Evolutionary conservation across 768 basidiomycete genomes (phyloP).

Genomic region (Suillus occidentalis): DNA sequence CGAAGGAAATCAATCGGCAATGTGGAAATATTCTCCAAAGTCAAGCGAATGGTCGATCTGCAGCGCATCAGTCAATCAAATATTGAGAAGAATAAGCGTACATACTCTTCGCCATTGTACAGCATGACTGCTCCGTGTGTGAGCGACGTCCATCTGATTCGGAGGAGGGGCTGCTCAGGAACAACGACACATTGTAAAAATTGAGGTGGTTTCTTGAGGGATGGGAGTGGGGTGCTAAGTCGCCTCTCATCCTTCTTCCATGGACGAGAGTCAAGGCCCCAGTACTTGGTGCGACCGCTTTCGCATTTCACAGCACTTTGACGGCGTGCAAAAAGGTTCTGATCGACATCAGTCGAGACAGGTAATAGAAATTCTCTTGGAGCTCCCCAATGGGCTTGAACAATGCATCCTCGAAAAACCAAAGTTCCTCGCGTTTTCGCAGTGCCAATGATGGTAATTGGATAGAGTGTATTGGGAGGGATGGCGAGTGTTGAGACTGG

Average conservation of each 20-base stretch:
- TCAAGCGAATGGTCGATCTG: constrained; percentile 83
- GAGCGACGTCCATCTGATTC: constrained; percentile 84
- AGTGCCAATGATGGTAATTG: constrained; percentile 67
- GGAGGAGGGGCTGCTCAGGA: constrained; percentile 82
- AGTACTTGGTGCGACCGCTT: constrained; percentile 66
- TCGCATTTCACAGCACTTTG: constrained; percentile 67
- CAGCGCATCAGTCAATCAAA: constrained; percentile 13
- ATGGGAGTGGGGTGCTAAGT: constrained; percentile 25
- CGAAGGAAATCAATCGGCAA: constrained; percentile 84
- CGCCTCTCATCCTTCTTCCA: constrained; percentile 55
- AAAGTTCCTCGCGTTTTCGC: constrained; percentile 67
- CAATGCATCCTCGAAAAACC: constrained; percentile 72
- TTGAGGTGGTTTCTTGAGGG: constrained; percentile 32
- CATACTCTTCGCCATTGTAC: constrained; percentile 90
- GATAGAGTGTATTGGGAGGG: constrained; percentile 73
- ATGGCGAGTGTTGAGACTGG: constrained; percentile 58
- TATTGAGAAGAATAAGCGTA: constrained; percentile 10
- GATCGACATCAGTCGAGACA: constrained; percentile 68
- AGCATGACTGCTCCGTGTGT: constrained; percentile 95
- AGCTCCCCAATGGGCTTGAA: constrained; percentile 73
- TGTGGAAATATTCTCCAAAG: constrained; percentile 85
- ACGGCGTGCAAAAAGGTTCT: constrained; percentile 54
- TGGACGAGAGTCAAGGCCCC: constrained; percentile 69
- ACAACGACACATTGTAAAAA: constrained; percentile 85
- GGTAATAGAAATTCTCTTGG: constrained; percentile 76